Evolutionary conservation across 768 basidiomycete species (phyloP), one percentile per base, ranked within the genome.

Genomic region (Fibroporia radiculosa): DNA sequence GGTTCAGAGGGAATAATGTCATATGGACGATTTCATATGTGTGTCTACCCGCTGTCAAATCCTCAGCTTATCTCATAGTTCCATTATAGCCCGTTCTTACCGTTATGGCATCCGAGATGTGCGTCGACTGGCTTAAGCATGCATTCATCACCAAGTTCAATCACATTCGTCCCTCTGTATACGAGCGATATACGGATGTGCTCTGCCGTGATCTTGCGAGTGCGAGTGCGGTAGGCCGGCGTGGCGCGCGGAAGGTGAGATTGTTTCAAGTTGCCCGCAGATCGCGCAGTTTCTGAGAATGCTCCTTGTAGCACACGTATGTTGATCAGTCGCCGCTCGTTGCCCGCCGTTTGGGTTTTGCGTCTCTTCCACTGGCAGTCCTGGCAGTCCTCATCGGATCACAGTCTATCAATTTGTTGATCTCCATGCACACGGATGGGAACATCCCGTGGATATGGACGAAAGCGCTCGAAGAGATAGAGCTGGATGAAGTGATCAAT

Each of bases 131-230:
- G 95, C 72, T 98, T 40, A 99, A 99, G 62, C 96, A 99, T 57
- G 95, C 93, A 8, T 99, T 98, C 66, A 98, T 99, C 56, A 95
- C 93, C 40, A 99, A 99, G 63, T 98, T 98, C 70, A 99, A 99
- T 55, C 95, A 98, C 57, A 93, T 99, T 37, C 81, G 93, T 0
- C 91, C 93, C 0, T 86, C 84, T 0, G 91, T 97, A 2, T 99
- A 98, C 54, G 92, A 92, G 51, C 77, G 95, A 13, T 99, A 91
- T 61, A 88, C 84, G 2, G 96, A 99, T 55, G 91, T 99, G 1
- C 73, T 99, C 1, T 98, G 93, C 58, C 84, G 87, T 29, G 96
- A 99, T 61, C 74, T 99, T 13, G 75, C 93, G 5, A 84, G 84
- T 49, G 84, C 78, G 40, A 84, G 82, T 49, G 77, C 80, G 31